phyloP scores from a whole-genome alignment of 2,329 filamentous ascomycete genomes.

The Aspergillus sp. region DNA sequence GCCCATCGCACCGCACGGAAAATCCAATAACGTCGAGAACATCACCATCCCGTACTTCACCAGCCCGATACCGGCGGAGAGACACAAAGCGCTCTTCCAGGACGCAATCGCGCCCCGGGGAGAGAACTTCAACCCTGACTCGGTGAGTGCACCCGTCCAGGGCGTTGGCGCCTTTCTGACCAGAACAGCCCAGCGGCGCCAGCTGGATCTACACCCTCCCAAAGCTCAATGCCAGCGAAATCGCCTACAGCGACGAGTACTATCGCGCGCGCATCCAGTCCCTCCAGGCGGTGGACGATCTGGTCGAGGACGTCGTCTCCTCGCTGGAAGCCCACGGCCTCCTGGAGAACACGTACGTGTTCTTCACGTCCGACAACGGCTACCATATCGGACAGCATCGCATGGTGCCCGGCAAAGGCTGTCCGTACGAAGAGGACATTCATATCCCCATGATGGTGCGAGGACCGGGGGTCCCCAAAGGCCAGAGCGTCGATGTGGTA shows the following conservation, averaged over 20 bases:
- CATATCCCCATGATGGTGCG: constrained; percentile 57
- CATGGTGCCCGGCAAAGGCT: constrained; percentile 55
- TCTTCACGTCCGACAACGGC: constrained; percentile 60
- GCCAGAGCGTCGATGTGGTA: constrained; percentile 41
- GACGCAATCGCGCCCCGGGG: constrained; percentile 61
- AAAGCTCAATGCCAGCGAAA: constrained; percentile 40
- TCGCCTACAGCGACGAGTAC: constrained; percentile 51
- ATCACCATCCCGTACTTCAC: constrained; percentile 31
- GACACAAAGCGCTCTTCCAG: constrained; percentile 61
- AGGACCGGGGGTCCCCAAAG: constrained; percentile 52
- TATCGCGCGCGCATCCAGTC: constrained; percentile 48
- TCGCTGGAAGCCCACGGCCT: constrained; percentile 37
- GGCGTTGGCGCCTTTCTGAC: too few species aligned
- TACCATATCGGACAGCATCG: constrained; percentile 59
- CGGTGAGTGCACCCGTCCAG: too few species aligned
- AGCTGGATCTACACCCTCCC: constrained; percentile 45
- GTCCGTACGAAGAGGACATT: constrained; percentile 57
- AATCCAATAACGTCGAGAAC: constrained; percentile 35
- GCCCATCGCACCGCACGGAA: constrained; percentile 65
- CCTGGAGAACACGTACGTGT: constrained; percentile 53
- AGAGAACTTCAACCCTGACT: constrained; percentile 63
- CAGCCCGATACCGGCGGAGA: constrained; percentile 56
- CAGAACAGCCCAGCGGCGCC: constrained; percentile 35
- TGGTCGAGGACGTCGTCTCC: constrained; percentile 45
- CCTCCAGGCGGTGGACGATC: constrained; percentile 52